Evolutionary conservation across 495 filamentous ascomycete species (phyloP), one percentile per base, ranked within the genome.

Genomic region (Cercophora scortea): DNA sequence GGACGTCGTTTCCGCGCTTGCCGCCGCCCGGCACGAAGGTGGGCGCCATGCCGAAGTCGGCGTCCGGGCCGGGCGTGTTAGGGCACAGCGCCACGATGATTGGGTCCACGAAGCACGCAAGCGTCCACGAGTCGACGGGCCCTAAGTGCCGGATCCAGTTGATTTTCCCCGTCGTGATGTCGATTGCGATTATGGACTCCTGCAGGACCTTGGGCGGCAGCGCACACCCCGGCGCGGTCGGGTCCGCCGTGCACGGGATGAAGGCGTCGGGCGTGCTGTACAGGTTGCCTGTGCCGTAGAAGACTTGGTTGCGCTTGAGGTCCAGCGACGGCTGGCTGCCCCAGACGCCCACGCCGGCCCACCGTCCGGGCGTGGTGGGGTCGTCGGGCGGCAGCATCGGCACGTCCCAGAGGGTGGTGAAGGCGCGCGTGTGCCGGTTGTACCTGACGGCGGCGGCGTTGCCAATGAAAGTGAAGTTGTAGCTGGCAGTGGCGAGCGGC

Each of bases 21-120:
- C 39, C 41, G 42, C 32, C 45, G 16, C 39, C 59, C 1, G 59
- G 62, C 0, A 75, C 59, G 45, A 67, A 69, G 4, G 63, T 34
- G 3, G 71, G 71, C 32, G 71, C 71, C 63, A 75, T 75, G 2
- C 66, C 71, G 42, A 75, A 75, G 46, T 73, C 66, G 16, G 61
- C 57, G 55, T 75, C 68, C 25, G 54, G 51, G 11, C 71, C 71
- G 1, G 68, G 66, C n/a, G 44, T 55, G 4, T 59, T 16, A 1
- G 66, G 63, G 59, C 71, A 73, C 19, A 59, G 35, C 10, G 59
- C 48, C 19, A 34, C 35, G 41, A 64, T 61, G 4, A 15, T 17
- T 32, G 59, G 52, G 0, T 42, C 39, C n/a, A 50, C 19, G 8
- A 57, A 62, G 54, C 70, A 72, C 1, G 61, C 68, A 1, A 59